Evolutionary conservation across 495 filamentous ascomycete genomes (phyloP), one percentile per base, ranked within the genome.

Genomic region (Rhypophila decipiens): DNA sequence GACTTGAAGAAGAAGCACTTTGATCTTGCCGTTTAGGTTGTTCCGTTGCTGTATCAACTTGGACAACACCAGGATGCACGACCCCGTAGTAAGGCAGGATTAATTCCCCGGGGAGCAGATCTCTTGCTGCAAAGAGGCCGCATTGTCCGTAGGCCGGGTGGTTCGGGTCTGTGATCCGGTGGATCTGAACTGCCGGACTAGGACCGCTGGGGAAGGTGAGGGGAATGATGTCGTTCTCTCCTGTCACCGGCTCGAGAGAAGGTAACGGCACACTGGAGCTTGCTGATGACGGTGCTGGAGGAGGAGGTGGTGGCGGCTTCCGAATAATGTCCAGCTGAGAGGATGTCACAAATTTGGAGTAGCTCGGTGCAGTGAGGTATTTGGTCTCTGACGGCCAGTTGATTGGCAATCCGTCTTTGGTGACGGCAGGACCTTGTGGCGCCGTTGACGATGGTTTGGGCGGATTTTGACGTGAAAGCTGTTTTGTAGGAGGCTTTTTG

Each of bases 71-170:
- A 13, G 54, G 46, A 60, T 87, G 84, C 11, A 82, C 63, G 29
- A 72, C 68, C 8, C 85, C 85, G 5, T 85, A 61, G 54, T 89
- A 89, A n/a, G 78, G 73, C 5, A 85, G 50, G 37, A 89, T 74
- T 33, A 84, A 70, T 1, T 71, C 63, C 23, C 72, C 75, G 0
- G 85, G 79, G 17, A 58, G 50, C 4, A 89, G 73, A 42, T 74
- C 59, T 9, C 66, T 66, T 2, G 75, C 61, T 5, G 85, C 82
- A 56, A 87, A 86, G 22, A 89, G 74, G 0, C 85, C 85, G 35
- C 56, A 57, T 59, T 89, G 85, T 24, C 76, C 76, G 53, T 64
- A 41, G 2, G 85, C 85, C 1, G 85, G 85, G 51, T 89, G 59
- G 7, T 12, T 52, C 2, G 73, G 63, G 44, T 71, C 55, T 0